phyloP scores from a whole-genome alignment of 768 basidiomycete genomes.

The Lepiota brunneoincarnata region DNA sequence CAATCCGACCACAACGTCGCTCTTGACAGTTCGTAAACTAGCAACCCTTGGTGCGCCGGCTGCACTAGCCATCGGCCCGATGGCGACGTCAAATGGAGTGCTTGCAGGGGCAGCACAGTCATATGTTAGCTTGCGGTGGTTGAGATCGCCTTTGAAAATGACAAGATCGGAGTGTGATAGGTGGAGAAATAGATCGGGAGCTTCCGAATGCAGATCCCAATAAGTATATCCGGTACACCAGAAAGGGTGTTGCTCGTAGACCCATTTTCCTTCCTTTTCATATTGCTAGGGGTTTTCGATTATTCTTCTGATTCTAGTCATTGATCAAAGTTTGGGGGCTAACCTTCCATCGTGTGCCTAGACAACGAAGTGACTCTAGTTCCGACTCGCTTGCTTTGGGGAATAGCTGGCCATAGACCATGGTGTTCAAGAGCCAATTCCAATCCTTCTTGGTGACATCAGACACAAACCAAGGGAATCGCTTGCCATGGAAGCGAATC shows the following conservation, averaged over 20 bases:
- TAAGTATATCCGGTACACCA: slow-evolving; percentile 97
- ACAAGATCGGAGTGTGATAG: slow-evolving; percentile 89
- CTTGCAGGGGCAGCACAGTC: slow-evolving; percentile 84
- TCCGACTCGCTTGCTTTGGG: slow-evolving; percentile 77
- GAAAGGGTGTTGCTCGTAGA: slow-evolving; percentile 92
- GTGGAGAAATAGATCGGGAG: slow-evolving; percentile 89
- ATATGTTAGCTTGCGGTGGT: slow-evolving; percentile 88
- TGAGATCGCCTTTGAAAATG: slow-evolving; percentile 92
- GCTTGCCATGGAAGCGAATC: slow-evolving; percentile 94
- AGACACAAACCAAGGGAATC: slow-evolving; percentile 92
- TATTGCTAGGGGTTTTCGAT: slow-evolving; percentile 58
- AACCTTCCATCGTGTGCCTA: slow-evolving; percentile 91
- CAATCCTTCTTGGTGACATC: slow-evolving; percentile 93
- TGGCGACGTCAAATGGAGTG: slow-evolving; percentile 87
- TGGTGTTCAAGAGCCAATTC: slow-evolving; percentile 86
- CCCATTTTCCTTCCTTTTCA: slow-evolving; percentile 89
- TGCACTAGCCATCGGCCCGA: slow-evolving; percentile 88
- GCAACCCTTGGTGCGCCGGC: slow-evolving; percentile 86
- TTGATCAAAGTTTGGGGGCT: not conserved
- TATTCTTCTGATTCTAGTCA: not conserved
- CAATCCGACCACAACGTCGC: slow-evolving; percentile 90
- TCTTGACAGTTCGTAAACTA: slow-evolving; percentile 90
- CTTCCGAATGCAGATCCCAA: slow-evolving; percentile 83
- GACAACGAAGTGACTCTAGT: slow-evolving; percentile 71
- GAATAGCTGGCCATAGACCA: slow-evolving; percentile 93